These are phyloP conservation scores for Suillus luteus DNA, from an alignment of 768 basidiomycete genomes.

Conservation along the genomic window DNA sequence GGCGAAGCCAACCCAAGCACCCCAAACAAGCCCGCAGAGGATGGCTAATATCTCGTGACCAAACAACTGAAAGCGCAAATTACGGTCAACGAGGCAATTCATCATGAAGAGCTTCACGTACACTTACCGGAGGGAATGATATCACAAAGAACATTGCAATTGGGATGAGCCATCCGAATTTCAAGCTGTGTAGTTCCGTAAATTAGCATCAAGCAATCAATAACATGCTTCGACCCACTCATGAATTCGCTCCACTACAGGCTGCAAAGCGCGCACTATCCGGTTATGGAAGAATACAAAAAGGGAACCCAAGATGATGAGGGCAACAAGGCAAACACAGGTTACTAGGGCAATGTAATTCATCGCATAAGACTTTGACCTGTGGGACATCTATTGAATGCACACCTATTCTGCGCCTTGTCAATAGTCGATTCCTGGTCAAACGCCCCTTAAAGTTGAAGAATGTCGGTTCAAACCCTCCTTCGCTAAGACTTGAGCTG, in stretches of 20 bases:
- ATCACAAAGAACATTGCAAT: conserved; percentile 75
- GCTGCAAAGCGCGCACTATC: conserved; percentile 44
- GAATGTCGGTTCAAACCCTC: not conserved
- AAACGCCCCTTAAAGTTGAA: not conserved
- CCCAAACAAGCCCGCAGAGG: conserved; percentile 83
- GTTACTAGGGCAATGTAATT: conserved; percentile 29
- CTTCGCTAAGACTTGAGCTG: not conserved
- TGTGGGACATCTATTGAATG: not conserved
- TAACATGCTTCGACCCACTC: conserved; percentile 19
- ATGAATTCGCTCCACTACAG: conserved; percentile 42
- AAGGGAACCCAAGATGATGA: conserved; percentile 51
- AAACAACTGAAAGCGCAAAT: conserved; percentile 53
- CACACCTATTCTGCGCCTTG: conserved; percentile 1
- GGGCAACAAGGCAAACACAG: conserved; percentile 47
- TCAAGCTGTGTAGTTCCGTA: conserved; percentile 36
- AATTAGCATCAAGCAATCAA: not conserved
- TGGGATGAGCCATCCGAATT: conserved; percentile 67
- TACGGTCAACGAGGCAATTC: conserved; percentile 1
- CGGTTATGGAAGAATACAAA: conserved; percentile 59
- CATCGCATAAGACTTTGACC: not conserved
- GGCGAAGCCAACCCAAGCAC: conserved; percentile 75
- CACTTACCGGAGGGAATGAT: conserved; percentile 72
- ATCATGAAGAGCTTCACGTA: conserved; percentile 18
- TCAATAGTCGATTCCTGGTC: not conserved
- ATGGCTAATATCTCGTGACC: conserved; percentile 87